These are phyloP conservation scores for Astragalus membranaceus DNA, from an alignment of 306 rosid species.

Conservation along the genomic window DNA sequence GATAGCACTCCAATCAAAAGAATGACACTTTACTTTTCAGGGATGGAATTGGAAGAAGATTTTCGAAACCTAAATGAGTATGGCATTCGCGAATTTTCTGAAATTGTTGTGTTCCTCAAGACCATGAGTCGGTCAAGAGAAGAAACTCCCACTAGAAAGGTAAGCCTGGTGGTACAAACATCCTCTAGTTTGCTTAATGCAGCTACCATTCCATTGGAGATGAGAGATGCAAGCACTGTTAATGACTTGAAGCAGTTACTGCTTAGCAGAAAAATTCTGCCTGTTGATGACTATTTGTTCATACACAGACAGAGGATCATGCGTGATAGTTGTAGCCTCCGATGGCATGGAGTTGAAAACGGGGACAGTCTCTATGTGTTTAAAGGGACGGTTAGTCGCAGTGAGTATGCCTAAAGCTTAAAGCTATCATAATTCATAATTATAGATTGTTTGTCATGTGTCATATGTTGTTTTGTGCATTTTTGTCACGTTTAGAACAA, in stretches of 20 bases:
- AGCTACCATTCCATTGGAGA: constrained; percentile 71
- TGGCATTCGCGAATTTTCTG: constrained; percentile 54
- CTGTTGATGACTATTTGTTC: constrained; percentile 67
- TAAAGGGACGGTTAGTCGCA: constrained; percentile 53
- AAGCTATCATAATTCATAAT: background rate
- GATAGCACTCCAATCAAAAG: constrained; percentile 54
- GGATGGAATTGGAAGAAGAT: constrained; percentile 57
- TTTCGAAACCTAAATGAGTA: constrained; percentile 51
- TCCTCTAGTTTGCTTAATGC: constrained; percentile 71
- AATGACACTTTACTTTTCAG: constrained; percentile 57
- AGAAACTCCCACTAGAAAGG: constrained; percentile 37
- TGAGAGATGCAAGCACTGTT: constrained; percentile 53
- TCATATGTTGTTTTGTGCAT: background rate
- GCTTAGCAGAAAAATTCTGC: constrained; percentile 48
- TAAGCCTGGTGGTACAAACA: constrained; percentile 60
- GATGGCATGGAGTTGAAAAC: constrained; percentile 85
- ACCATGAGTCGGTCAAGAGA: constrained; percentile 36
- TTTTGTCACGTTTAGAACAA: background rate
- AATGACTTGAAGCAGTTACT: constrained; percentile 55
- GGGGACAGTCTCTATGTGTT: constrained; percentile 75
- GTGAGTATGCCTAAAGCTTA: constrained; percentile 11
- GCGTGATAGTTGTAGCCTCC: constrained; percentile 65
- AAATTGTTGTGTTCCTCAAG: constrained; percentile 53
- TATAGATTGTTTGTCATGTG: background rate
- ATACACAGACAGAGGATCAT: constrained; percentile 88